A percentile compares a stretch with the other conserved stretches of the same genome.
phyloP scores from a whole-genome alignment of 2,329 filamentous ascomycete species.

The Xylariaceae sp. region DNA sequence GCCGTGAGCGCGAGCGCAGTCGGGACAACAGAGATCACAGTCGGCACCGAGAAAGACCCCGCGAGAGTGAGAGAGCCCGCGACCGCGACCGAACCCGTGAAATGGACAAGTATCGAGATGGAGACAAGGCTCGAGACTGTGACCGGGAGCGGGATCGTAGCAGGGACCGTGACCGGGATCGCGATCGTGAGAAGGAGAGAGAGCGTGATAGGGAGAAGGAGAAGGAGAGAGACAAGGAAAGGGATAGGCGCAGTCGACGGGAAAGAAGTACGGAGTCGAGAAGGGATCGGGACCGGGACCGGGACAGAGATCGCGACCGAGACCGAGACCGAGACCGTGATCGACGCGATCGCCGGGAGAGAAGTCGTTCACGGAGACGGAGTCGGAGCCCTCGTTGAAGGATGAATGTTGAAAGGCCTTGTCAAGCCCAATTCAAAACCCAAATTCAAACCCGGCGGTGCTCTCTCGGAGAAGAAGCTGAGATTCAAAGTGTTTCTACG shows the following conservation, averaged over 20 bases:
- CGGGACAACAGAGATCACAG: constrained; percentile 12
- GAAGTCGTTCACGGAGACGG: constrained; percentile 19
- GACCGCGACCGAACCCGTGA: constrained; percentile 25
- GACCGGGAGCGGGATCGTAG: constrained; percentile 28
- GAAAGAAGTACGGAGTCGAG: constrained; percentile 18
- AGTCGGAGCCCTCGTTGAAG: constrained; percentile 27
- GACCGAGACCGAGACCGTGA: constrained; percentile 31
- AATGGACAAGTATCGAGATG: constrained; percentile 31
- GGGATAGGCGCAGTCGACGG: constrained; percentile 16
- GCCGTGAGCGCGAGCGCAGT: constrained; percentile 15
- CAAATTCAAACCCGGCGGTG: no score
- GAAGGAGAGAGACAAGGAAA: constrained; percentile 12
- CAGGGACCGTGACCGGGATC: constrained; percentile 27
- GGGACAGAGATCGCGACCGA: constrained; percentile 23
- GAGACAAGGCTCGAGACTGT: constrained; percentile 31
- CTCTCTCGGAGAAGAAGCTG: no score
- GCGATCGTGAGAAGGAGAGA: constrained; percentile 31
- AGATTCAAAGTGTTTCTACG: no score
- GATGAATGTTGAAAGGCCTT: no score
- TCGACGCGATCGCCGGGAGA: constrained; percentile 20
- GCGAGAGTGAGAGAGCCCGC: constrained; percentile 10
- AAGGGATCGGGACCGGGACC: background rate
- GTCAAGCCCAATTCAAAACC: no score
- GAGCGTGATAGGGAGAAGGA: constrained; percentile 29
- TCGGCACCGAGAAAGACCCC: constrained; percentile 18